Conservation (phyloP, 768 basidiomycete species). For the Vishniacozyma victoriae region DNA sequence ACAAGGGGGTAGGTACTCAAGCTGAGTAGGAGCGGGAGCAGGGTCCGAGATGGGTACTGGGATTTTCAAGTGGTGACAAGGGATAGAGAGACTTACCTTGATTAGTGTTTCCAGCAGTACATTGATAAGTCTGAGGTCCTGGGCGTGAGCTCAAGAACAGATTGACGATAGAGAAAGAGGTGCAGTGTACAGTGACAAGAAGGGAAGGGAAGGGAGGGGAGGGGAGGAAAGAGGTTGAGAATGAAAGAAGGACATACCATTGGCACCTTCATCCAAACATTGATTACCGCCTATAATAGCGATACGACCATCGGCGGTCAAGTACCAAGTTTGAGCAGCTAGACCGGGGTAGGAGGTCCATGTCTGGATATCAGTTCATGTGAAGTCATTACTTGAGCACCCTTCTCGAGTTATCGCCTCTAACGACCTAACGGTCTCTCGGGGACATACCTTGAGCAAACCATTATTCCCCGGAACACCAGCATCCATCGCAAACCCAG, state of each 20-base stretch:
- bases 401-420: background rate
- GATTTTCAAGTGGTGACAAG: background rate
- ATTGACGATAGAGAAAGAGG: too few species aligned
- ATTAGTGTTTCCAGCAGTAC: background rate
- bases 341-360: slow-evolving; percentile 18
- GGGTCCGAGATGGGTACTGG: background rate
- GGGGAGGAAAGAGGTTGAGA: too few species aligned
- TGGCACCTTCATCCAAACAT: slow-evolving; percentile 36
- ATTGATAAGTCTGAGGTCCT: background rate
- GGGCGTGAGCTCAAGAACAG: too few species aligned
- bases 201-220: too few species aligned
- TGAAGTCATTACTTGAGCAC: background rate
- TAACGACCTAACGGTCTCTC: too few species aligned
- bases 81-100: background rate
- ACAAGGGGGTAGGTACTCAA: background rate
- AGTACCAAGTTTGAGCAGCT: slow-evolving; percentile 25
- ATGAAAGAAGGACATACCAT: too few species aligned
- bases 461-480: slow-evolving; percentile 7
- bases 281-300: slow-evolving; percentile 44
- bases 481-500: slow-evolving; percentile 9
- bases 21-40: background rate
- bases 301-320: slow-evolving; percentile 39
- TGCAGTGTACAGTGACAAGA: too few species aligned
- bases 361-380: background rate
- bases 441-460: slow-evolving; percentile 9